A percentile compares a stretch with the other conserved stretches of the same genome.
phyloP scores from a whole-genome alignment of 495 filamentous ascomycete genomes.

The Pseudevernia furfuracea region DNA sequence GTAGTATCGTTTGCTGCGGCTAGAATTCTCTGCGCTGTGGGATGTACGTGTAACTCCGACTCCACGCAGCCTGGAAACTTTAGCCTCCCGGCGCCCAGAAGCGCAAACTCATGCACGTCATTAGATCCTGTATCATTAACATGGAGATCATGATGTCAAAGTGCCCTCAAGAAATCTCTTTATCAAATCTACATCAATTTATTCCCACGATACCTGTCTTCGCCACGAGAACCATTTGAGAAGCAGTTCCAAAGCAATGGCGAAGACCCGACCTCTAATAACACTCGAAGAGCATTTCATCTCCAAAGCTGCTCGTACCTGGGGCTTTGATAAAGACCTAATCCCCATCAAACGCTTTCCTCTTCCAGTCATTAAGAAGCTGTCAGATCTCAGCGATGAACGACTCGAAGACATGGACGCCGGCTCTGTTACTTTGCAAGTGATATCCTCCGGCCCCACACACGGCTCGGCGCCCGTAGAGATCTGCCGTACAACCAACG shows the following conservation, averaged over 20 bases:
- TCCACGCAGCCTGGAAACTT: too few relatives aligned
- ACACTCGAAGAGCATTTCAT: background rate
- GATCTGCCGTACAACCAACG: slow-evolving; percentile 41
- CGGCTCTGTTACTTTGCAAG: slow-evolving; percentile 45
- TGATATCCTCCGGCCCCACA: slow-evolving; percentile 47
- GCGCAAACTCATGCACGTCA: too few relatives aligned
- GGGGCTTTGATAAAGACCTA: background rate
- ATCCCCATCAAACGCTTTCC: slow-evolving; percentile 13
- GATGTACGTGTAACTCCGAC: too few relatives aligned
- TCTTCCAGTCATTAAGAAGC: slow-evolving; percentile 28
- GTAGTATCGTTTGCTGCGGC: too few relatives aligned
- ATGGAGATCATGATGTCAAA: too few relatives aligned
- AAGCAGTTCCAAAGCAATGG: background rate
- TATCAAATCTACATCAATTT: too few relatives aligned
- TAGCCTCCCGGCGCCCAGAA: too few relatives aligned
- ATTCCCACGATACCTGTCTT: background rate
- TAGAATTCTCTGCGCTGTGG: too few relatives aligned
- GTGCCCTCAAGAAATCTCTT: too few relatives aligned
- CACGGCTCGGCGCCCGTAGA: slow-evolving; percentile 23
- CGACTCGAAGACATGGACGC: slow-evolving; percentile 47
- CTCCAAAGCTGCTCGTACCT: background rate
- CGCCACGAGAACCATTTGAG: background rate
- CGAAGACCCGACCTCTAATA: background rate
- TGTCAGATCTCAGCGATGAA: slow-evolving; percentile 34
- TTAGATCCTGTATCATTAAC: too few relatives aligned